These are phyloP conservation scores for Setaria italica DNA, from an alignment of 202 grass and related monocot genomes.

Conservation along the genomic window DNA sequence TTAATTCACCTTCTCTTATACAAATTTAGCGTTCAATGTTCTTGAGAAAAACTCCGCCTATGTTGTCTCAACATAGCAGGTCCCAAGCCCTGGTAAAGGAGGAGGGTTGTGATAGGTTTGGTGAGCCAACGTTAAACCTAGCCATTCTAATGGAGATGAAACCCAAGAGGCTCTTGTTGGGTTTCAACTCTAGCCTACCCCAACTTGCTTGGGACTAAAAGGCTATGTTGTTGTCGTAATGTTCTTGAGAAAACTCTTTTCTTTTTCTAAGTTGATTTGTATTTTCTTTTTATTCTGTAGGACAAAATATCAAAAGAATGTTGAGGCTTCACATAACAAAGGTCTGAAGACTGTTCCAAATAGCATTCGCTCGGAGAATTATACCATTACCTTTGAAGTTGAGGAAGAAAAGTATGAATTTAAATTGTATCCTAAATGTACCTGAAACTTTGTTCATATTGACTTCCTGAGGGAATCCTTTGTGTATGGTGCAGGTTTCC, in stretches of 20 bases:
- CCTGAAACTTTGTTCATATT: slow-evolving; percentile 31
- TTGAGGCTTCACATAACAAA: slow-evolving; percentile 93
- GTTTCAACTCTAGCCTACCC: too few relatives aligned
- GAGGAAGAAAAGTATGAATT: slow-evolving; percentile 95
- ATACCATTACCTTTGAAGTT: slow-evolving; percentile 91
- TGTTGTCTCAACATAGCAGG: too few relatives aligned
- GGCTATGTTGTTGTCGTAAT: background rate
- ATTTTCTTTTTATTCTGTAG: slow-evolving; percentile 44
- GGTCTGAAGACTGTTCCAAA: slow-evolving; percentile 76
- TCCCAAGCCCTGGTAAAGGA: too few relatives aligned
- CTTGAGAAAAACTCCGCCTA: background rate
- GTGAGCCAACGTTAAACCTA: too few relatives aligned
- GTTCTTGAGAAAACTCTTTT: slow-evolving; percentile 11
- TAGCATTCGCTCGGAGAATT: slow-evolving; percentile 98
- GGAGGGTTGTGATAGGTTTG: too few relatives aligned
- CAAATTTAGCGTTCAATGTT: background rate
- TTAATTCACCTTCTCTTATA: slow-evolving; percentile 1
- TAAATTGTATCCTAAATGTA: slow-evolving; percentile 1
- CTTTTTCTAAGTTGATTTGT: background rate
- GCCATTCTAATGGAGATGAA: too few relatives aligned
- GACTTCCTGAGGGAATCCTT: slow-evolving; percentile 31
- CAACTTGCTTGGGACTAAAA: too few relatives aligned
- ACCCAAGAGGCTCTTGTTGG: too few relatives aligned
- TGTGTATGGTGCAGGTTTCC: slow-evolving; percentile 71
- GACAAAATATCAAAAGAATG: slow-evolving; percentile 99